Percentiles rank a stretch among this genome's conserved stretches.
phyloP scores from a whole-genome alignment of 495 filamentous ascomycete species.

The Aspergillus carlsbadensis region DNA sequence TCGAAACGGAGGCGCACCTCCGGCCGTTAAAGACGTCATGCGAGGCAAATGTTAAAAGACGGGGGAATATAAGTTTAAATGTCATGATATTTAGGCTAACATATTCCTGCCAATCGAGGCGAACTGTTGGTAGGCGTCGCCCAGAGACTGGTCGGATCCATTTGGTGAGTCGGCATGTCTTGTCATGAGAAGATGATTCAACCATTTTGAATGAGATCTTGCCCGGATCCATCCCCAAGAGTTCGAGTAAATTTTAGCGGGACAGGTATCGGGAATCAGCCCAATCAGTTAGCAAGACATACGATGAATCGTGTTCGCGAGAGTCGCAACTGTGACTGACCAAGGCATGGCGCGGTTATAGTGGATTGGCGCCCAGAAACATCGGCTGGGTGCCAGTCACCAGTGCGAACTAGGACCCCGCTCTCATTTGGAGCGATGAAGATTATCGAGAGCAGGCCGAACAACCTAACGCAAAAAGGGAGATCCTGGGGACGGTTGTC shows the following conservation, averaged over 20 bases:
- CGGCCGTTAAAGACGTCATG: neutral
- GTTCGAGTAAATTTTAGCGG: neutral
- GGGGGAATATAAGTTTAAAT: conserved; percentile 1
- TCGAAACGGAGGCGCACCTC: neutral
- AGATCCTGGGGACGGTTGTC: no score
- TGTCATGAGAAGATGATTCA: neutral
- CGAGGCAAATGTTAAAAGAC: neutral
- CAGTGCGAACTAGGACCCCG: no score
- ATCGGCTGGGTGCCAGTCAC: neutral
- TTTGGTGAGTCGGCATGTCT: neutral
- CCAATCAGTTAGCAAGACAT: neutral
- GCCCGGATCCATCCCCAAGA: neutral
- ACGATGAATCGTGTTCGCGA: neutral
- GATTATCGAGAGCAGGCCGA: no score
- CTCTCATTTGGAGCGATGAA: no score
- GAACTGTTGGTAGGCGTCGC: neutral
- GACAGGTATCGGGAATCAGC: neutral
- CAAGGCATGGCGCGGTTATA: conserved; percentile 1
- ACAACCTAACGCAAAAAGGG: no score
- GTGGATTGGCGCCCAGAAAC: conserved; percentile 9
- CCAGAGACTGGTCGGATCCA: neutral
- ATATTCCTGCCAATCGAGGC: neutral
- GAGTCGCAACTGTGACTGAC: neutral
- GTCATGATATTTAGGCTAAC: neutral
- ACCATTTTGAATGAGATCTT: neutral